These are phyloP conservation scores for Anaeramoeba flamelloides DNA, from an alignment of 78 protist genomes.

Conservation along the genomic window DNA sequence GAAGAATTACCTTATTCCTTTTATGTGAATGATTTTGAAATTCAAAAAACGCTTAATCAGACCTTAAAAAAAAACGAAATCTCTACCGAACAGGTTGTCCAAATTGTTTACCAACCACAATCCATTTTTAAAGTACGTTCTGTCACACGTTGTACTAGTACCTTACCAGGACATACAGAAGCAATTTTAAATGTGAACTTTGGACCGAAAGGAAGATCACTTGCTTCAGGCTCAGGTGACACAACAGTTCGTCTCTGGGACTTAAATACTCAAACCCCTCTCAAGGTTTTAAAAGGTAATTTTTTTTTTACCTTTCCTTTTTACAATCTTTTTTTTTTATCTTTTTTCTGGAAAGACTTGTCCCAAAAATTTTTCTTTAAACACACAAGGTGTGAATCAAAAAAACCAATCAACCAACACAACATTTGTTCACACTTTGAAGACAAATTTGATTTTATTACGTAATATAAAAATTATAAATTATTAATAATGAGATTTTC, in stretches of 20 bases:
- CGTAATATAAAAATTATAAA: no score
- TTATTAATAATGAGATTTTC: no score
- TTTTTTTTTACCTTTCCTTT: no score
- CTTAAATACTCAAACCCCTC: constrained; percentile 53
- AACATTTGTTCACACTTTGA: no score
- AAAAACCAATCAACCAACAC: no score
- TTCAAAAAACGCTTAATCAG: constrained; percentile 4
- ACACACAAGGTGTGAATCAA: no score
- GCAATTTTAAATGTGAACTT: constrained; percentile 60
- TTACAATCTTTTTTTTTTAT: no score
- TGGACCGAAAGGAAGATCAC: constrained; percentile 65
- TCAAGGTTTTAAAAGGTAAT: background rate
- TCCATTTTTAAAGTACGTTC: constrained; percentile 70
- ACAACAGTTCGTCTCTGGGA: constrained; percentile 85
- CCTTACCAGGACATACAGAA: constrained; percentile 64
- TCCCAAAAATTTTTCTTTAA: no score
- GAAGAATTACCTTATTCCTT: constrained; percentile 20
- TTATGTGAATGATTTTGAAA: constrained; percentile 20
- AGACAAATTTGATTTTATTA: no score
- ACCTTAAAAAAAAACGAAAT: background rate
- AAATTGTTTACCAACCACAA: constrained; percentile 66
- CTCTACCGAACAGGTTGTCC: constrained; percentile 20
- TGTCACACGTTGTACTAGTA: constrained; percentile 65
- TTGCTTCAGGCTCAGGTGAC: constrained; percentile 73
- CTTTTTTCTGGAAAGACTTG: no score